Evolutionary conservation across 768 basidiomycete genomes (phyloP), one percentile per base, ranked within the genome.

Genomic region (Termitomyces sp.): DNA sequence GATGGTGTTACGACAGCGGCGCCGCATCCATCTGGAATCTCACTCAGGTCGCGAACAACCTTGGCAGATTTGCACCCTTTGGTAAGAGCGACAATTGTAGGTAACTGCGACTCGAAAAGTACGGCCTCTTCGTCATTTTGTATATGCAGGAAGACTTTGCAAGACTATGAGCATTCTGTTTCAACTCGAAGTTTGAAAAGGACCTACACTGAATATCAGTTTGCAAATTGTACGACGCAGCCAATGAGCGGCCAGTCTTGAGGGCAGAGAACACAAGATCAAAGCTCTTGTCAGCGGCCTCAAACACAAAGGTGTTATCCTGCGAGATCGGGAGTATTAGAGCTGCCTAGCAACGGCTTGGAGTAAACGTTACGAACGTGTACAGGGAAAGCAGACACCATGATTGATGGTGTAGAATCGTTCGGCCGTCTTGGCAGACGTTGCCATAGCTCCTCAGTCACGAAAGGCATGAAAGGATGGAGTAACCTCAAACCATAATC

Each of bases 361-460:
- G 1, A 10, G 32, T 6, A 35, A 48, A 26, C 26, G 20, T 22
- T 28, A 80, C 92, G 65, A 65, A 95, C 96, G 62, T 77, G 73
- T 36, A 83, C 77, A 3, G 97, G 97, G 81, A 85, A 98, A 32
- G 81, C 74, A 0, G 94, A 80, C 20, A 98, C 73, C 92, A 95
- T 95, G 70, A 99, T 94, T 0, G 93, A 93, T 7, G 86, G 84
- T 10, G 88, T 91, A 9, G 79, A 63, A 68, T 98, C 94, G 42
- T 87, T 87, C 1, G 88, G 84, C 59, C 94, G 78, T 18, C 95
- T 80, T 0, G 95, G 94, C 2, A 99, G 77, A 30, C 97, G 85
- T 70, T 99, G 97, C 97, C 97, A 99, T 12, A 99, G 76, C 71
- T 98, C 97, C 73, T 99, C 97, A 4, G 97, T 98, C 33, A 99